These are phyloP conservation scores for Przewalskia tangutica DNA, from an alignment of 257 asterid species.

Conservation along the genomic window DNA sequence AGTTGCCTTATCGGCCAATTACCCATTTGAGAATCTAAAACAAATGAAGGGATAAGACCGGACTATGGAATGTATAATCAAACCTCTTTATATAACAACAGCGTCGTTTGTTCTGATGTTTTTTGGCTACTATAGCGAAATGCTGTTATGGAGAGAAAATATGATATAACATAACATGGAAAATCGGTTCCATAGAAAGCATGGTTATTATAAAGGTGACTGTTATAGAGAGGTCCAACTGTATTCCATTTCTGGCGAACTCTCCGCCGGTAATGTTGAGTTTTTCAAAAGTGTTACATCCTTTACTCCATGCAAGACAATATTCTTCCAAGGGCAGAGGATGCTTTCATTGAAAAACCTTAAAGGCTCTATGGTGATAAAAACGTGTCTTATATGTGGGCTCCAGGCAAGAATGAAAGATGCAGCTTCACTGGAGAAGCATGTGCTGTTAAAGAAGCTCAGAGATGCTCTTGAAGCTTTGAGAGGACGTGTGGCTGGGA, in stretches of 20 bases:
- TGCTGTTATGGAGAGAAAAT: too few relatives aligned
- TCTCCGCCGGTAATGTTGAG: not conserved
- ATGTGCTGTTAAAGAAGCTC: slow-evolving; percentile 77
- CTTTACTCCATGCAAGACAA: not conserved
- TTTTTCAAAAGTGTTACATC: not conserved
- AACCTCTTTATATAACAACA: too few relatives aligned
- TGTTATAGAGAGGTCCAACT: too few relatives aligned
- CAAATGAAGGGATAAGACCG: not conserved
- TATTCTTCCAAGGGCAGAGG: not conserved
- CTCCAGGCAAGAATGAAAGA: slow-evolving; percentile 76
- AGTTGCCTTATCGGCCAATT: not conserved
- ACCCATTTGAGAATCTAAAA: not conserved
- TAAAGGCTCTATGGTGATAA: not conserved
- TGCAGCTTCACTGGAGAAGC: slow-evolving; percentile 85
- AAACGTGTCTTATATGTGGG: not conserved
- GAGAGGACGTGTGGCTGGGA: slow-evolving; percentile 77
- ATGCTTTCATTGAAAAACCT: not conserved
- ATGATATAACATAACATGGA: too few relatives aligned
- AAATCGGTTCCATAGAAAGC: too few relatives aligned
- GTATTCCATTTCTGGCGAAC: not conserved
- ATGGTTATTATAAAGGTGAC: too few relatives aligned
- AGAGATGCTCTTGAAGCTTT: slow-evolving; percentile 82
- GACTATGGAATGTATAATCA: not conserved
- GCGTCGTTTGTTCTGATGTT: too few relatives aligned
- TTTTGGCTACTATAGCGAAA: too few relatives aligned